These are phyloP conservation scores for Paecilomyces sp. DNA, from an alignment of 2,329 filamentous ascomycete species.

Conservation along the genomic window DNA sequence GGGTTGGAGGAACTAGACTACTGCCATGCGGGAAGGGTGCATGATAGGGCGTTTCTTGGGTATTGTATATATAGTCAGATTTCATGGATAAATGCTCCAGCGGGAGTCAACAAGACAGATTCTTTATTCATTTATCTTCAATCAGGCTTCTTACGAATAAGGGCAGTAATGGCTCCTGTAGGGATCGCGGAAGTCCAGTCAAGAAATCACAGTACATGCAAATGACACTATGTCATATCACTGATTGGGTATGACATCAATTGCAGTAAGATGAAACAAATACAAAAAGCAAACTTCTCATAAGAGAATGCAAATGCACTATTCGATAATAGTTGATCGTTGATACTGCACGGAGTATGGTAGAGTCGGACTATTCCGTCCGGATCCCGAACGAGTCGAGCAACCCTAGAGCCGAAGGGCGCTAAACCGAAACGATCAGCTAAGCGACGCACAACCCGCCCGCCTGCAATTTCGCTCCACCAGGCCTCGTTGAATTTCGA, in stretches of 20 bases:
- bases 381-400: neutral
- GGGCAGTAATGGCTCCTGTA: too few species aligned
- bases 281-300: neutral
- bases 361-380: too few species aligned
- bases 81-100: neutral
- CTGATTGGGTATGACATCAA: neutral
- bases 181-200: too few species aligned
- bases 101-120: neutral
- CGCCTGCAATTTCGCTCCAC: conserved; percentile 33
- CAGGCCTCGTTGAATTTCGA: conserved; percentile 30
- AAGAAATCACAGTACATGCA: neutral
- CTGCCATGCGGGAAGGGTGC: neutral
- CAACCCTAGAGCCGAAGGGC: conserved; percentile 21
- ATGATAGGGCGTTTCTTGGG: neutral
- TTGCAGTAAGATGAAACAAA: neutral
- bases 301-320: neutral
- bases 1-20: neutral
- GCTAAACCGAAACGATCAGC: conserved; percentile 27
- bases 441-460: conserved; percentile 41
- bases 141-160: too few species aligned
- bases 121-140: neutral
- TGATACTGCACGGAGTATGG: too few species aligned
- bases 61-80: neutral
- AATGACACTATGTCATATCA: neutral
- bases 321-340: too few species aligned